phyloP scores from a whole-genome alignment of 2,329 filamentous ascomycete species.

The Cladosporium oxysporum region DNA sequence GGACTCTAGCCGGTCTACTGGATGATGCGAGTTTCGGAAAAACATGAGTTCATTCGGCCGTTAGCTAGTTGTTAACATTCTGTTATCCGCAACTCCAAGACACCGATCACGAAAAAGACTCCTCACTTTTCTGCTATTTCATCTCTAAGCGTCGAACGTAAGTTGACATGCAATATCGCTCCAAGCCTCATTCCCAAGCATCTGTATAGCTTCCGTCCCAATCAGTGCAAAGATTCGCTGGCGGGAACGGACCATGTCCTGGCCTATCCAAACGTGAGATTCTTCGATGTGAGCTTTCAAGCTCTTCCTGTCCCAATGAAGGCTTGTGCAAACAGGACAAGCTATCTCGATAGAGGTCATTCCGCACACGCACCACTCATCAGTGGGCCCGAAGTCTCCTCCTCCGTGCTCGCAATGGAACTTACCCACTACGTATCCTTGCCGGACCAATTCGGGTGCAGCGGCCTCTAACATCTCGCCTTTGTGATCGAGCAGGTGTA shows the following conservation, averaged over 20 bases:
- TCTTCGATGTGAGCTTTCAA: neutral
- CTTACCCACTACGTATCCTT: neutral
- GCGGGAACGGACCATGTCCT: neutral
- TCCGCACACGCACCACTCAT: neutral
- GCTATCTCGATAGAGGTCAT: neutral
- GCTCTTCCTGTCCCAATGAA: neutral
- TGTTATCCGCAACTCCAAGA: too few relatives aligned
- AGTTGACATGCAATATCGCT: constrained; percentile 1
- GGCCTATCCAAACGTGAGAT: neutral
- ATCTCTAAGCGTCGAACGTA: too few relatives aligned
- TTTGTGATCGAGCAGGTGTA: neutral
- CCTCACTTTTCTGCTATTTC: too few relatives aligned
- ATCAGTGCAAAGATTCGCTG: neutral
- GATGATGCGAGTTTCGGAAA: too few relatives aligned
- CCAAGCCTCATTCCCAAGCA: neutral
- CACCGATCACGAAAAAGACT: too few relatives aligned
- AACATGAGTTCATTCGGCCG: too few relatives aligned
- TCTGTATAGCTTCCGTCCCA: neutral
- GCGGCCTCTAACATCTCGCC: neutral
- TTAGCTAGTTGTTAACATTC: too few relatives aligned
- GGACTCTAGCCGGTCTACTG: too few relatives aligned
- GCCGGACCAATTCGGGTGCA: neutral
- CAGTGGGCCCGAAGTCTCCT: neutral
- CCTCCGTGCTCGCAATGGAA: neutral
- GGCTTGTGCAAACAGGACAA: neutral